phyloP scores from a whole-genome alignment of 2,329 filamentous ascomycete genomes.

The Diaporthe eres region DNA sequence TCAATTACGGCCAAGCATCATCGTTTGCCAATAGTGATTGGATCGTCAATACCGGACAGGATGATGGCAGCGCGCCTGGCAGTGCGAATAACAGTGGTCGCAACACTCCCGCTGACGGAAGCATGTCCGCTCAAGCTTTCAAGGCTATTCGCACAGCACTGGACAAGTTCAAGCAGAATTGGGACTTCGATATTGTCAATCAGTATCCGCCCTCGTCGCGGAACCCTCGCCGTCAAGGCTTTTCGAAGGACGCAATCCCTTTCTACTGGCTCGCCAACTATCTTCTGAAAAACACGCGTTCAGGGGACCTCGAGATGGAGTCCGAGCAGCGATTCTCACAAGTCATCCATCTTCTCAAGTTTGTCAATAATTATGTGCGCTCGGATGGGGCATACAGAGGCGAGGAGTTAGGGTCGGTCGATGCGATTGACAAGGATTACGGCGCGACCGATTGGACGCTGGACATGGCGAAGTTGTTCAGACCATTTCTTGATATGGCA shows the following conservation, averaged over 20 bases:
- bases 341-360: constrained; percentile 72
- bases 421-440: constrained; percentile 77
- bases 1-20: constrained; percentile 61
- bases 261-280: constrained; percentile 81
- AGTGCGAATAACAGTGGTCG: constrained; percentile 62
- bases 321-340: constrained; percentile 73
- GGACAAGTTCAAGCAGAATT: constrained; percentile 79
- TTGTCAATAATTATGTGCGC: constrained; percentile 71
- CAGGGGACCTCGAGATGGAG: constrained; percentile 66
- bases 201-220: constrained; percentile 71
- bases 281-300: constrained; percentile 71
- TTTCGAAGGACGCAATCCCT: constrained; percentile 79
- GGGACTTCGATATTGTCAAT: constrained; percentile 77
- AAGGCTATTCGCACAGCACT: constrained; percentile 69
- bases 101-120: constrained; percentile 60
- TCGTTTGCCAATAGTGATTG: constrained; percentile 73
- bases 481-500: constrained; percentile 61
- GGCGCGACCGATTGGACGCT: constrained; percentile 75
- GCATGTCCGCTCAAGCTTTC: constrained; percentile 61
- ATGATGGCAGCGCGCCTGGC: constrained; percentile 55
- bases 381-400: constrained; percentile 75
- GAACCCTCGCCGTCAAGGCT: constrained; percentile 73
- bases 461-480: constrained; percentile 80
- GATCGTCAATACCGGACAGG: constrained; percentile 60
- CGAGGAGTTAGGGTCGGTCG: constrained; percentile 77